These are phyloP conservation scores for Claviceps sp. DNA, from an alignment of 2,329 filamentous ascomycete genomes.

Conservation along the genomic window DNA sequence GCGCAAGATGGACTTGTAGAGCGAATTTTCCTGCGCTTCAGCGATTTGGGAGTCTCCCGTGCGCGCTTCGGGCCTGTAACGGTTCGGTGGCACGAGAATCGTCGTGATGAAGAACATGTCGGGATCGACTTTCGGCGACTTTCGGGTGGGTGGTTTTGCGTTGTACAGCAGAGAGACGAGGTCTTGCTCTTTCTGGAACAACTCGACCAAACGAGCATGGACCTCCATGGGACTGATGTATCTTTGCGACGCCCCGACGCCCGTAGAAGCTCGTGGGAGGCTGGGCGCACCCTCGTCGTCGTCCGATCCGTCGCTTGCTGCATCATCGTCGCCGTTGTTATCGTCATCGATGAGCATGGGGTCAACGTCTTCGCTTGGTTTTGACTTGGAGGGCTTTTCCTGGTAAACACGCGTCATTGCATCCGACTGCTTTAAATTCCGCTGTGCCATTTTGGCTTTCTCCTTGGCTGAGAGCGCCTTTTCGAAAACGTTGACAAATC, in stretches of 20 bases:
- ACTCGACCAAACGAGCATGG: conserved; percentile 57
- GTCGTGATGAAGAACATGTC: conserved; percentile 93
- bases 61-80: conserved; percentile 73
- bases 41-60: conserved; percentile 71
- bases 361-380: conserved; percentile 16
- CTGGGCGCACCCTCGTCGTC: conserved; percentile 36
- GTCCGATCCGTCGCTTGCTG: conserved; percentile 25
- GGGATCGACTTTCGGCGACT: conserved; percentile 44
- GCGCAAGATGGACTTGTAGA: conserved; percentile 75
- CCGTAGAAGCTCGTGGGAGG: neutral
- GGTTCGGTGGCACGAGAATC: conserved; percentile 82
- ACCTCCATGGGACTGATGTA: conserved; percentile 80
- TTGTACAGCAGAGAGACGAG: conserved; percentile 76
- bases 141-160: conserved; percentile 50
- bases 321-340: conserved; percentile 34
- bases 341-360: conserved; percentile 30
- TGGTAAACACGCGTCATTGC: conserved; percentile 40
- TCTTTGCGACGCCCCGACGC: conserved; percentile 35
- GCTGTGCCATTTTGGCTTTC: conserved; percentile 60
- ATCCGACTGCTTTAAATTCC: conserved; percentile 52
- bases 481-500: conserved; percentile 87
- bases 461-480: conserved; percentile 65
- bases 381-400: conserved; percentile 14
- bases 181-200: conserved; percentile 82
- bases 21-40: conserved; percentile 76